These are phyloP conservation scores for Suhomyces vadensis DNA, from an alignment of 805 yeast species.

Conservation along the genomic window DNA sequence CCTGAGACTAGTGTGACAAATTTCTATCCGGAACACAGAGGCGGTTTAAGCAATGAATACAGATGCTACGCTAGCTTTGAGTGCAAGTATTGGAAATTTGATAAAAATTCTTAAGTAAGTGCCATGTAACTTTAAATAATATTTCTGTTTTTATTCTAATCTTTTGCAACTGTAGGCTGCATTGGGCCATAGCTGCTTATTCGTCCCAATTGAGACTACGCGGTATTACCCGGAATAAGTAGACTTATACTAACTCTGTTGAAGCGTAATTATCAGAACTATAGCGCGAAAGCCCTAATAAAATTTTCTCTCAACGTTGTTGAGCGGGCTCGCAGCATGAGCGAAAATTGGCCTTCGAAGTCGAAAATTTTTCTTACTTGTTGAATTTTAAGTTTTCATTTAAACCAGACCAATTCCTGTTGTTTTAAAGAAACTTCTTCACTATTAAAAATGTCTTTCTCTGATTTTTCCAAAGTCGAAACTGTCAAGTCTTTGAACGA, in stretches of 20 bases:
- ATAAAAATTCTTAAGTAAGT: background rate
- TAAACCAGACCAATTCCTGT: constrained; percentile 6
- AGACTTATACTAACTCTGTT: background rate
- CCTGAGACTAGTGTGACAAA: constrained; percentile 65
- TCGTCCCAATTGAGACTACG: background rate
- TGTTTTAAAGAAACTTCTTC: constrained; percentile 6
- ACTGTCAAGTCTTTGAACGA: constrained; percentile 66
- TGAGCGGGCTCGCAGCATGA: background rate
- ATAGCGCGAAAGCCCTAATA: constrained; percentile 8
- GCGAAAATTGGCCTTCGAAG: background rate
- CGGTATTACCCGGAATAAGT: constrained; percentile 2
- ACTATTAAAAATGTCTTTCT: constrained; percentile 59
- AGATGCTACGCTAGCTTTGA: constrained; percentile 81
- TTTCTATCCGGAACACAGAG: constrained; percentile 77
- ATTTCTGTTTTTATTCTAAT: background rate
- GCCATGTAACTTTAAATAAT: background rate
- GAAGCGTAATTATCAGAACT: constrained; percentile 1
- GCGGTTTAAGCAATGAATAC: constrained; percentile 86
- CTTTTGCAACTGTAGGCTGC: background rate
- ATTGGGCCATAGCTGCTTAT: background rate
- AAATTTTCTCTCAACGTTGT: constrained; percentile 8
- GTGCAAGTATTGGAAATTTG: constrained; percentile 63
- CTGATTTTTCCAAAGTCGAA: constrained; percentile 79
- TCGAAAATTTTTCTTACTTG: constrained; percentile 8
- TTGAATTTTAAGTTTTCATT: constrained; percentile 2